Base-by-base conservation (phyloP, 2,329 filamentous ascomycete species). In the Aspergillus pseudoglaucus region DNA sequence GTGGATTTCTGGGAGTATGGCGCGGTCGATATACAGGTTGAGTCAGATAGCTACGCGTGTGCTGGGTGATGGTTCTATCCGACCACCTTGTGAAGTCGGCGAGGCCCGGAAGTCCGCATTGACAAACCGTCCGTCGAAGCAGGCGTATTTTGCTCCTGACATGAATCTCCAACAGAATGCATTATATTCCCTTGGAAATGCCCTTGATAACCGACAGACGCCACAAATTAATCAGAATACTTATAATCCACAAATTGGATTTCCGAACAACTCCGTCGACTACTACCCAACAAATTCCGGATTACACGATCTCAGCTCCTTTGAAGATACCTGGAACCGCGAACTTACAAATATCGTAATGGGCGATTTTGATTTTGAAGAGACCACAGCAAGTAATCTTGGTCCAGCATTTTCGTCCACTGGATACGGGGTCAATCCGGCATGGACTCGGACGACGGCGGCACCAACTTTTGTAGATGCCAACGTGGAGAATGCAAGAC, bases 1-100 rank as follows among this genome's bases (percentile, higher is more conserved):
- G 6, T 60, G 58, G 56, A 52, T 59, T 3, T 60, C 58, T 2
- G 53, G 53, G 2, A 58, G 48, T 27, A 51, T 59, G 49, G 44
- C 47, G 9, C 49, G 48, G 38, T 47, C 52, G 12, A 50, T 58
- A 14, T 52, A 46, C 18, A 52, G 50, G 10, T 30, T 59, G 14
- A 55, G 52, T 12, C 48, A 54, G 18, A 59, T 59, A 7, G 38
- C 38, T n/a, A 12, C 15, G 38, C 18, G 20, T 7, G 20, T 40
- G 5, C 9, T 40, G 5, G 8, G 38, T 6, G 38, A 40, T 10
- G 2, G 14, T 9, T 17, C 33, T 5, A 17, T 4, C 3, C 33
- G 15, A 15, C 15, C 33, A 17, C 2, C 15, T 35, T 6, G 8
- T n/a, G 25, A 12, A 4, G 25, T 12, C 1, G 14, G 14, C 5